phyloP scores from a whole-genome alignment of 1,284 basidiomycete genomes.

The Agroathelia rolfsii region DNA sequence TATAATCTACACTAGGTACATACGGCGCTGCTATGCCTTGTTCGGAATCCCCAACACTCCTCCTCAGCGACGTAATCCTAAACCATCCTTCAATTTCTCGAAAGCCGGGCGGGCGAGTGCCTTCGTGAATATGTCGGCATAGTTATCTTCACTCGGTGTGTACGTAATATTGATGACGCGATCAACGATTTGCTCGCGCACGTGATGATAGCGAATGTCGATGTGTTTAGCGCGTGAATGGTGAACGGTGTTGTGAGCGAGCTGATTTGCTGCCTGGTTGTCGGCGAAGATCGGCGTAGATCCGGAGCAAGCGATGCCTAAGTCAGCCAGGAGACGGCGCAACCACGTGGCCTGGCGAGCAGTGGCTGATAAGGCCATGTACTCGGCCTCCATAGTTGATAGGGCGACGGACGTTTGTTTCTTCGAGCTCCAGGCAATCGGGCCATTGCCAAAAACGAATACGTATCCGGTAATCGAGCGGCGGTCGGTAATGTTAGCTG shows the following conservation, averaged over 20 bases:
- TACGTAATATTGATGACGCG: slow-evolving; percentile 20
- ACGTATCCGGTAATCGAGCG: slow-evolving; percentile 23
- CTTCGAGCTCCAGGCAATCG: slow-evolving; percentile 26
- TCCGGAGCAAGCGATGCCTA: slow-evolving; percentile 12
- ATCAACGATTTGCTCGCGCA: slow-evolving; percentile 22
- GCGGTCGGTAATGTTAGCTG: slow-evolving; percentile 12
- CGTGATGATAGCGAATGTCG: slow-evolving; percentile 27
- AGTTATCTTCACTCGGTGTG: slow-evolving; percentile 20
- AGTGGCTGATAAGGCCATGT: slow-evolving; percentile 22
- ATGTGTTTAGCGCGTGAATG: slow-evolving; percentile 29
- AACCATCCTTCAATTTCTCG: slow-evolving; percentile 5
- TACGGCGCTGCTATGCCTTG: no score
- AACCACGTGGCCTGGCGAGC: slow-evolving; percentile 26
- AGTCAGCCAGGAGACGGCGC: slow-evolving; percentile 16
- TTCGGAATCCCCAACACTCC: no score
- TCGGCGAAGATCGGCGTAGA: slow-evolving; percentile 18
- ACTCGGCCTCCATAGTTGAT: slow-evolving; percentile 22
- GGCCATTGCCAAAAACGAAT: slow-evolving; percentile 17
- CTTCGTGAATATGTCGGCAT: slow-evolving; percentile 34
- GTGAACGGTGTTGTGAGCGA: slow-evolving; percentile 22
- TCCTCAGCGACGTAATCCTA: no score
- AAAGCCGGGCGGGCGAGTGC: slow-evolving; percentile 14
- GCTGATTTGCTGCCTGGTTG: slow-evolving; percentile 24
- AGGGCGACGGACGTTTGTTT: slow-evolving; percentile 20
- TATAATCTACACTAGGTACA: no score